These are phyloP conservation scores for Fusarium miscanthi DNA, from an alignment of 2,329 filamentous ascomycete genomes.

Conservation along the genomic window DNA sequence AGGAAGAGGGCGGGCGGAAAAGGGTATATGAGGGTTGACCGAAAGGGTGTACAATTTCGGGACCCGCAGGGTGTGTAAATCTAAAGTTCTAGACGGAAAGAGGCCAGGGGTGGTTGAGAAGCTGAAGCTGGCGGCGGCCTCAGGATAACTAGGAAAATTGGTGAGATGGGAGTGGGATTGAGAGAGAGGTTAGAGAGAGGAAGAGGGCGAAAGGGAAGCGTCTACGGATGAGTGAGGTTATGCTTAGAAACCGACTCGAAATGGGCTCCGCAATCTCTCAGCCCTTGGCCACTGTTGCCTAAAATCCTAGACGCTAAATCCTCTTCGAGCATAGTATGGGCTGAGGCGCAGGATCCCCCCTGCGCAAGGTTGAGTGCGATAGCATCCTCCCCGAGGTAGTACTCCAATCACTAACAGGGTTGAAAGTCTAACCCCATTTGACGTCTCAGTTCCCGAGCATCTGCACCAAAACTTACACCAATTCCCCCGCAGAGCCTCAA, in stretches of 20 bases:
- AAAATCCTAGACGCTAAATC: conserved; percentile 15
- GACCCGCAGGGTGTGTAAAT: conserved; percentile 25
- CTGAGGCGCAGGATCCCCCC: conserved; percentile 45
- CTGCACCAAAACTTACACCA: conserved; percentile 4
- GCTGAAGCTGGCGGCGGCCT: conserved; percentile 35
- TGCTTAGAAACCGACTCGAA: conserved; percentile 45
- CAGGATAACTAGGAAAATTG: conserved; percentile 23
- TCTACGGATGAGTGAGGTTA: conserved; percentile 35
- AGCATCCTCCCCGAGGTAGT: neutral
- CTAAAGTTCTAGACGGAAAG: conserved; percentile 2
- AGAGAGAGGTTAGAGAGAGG: conserved; percentile 22
- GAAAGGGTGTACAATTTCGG: conserved; percentile 19
- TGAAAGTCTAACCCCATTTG: neutral
- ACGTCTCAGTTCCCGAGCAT: neutral
- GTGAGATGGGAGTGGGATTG: conserved; percentile 6
- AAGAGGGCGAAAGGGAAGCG: conserved; percentile 24
- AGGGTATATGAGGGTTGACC: conserved; percentile 44
- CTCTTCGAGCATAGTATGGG: conserved; percentile 39
- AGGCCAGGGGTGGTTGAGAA: conserved; percentile 8
- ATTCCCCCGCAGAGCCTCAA: conserved; percentile 34
- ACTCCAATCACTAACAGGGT: conserved; percentile 11
- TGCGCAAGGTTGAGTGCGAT: conserved; percentile 27
- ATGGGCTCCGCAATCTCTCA: conserved; percentile 36
- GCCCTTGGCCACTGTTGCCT: conserved; percentile 51
- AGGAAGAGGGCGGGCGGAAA: conserved; percentile 40